These are phyloP conservation scores for Sordariomycetes sp. DNA, from an alignment of 2,329 filamentous ascomycete species.

Conservation along the genomic window DNA sequence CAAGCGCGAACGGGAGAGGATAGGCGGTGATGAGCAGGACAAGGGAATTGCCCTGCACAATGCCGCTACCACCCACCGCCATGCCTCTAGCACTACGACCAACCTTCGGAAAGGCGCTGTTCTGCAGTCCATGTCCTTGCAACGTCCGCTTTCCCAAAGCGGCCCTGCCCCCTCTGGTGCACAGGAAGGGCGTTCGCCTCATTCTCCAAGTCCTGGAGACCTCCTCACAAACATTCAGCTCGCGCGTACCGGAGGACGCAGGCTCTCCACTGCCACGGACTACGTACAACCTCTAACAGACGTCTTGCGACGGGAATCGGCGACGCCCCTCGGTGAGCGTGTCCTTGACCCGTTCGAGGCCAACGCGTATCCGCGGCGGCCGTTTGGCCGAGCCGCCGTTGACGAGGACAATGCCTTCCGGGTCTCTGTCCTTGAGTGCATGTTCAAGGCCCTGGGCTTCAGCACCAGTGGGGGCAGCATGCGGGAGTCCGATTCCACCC, in stretches of 20 bases:
- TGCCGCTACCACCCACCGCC: constrained; percentile 48
- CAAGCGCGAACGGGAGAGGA: constrained; percentile 65
- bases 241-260: constrained; percentile 44
- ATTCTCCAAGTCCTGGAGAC: constrained; percentile 59
- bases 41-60: constrained; percentile 97
- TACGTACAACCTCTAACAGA: constrained; percentile 5
- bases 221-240: constrained; percentile 66
- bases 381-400: constrained; percentile 56
- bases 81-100: constrained; percentile 45
- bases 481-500: constrained; percentile 59
- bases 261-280: constrained; percentile 16
- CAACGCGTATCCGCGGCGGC: constrained; percentile 23
- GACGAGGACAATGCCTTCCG: constrained; percentile 86
- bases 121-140: constrained; percentile 49
- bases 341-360: constrained; percentile 44
- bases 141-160: constrained; percentile 28
- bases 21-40: constrained; percentile 65
- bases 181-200: constrained; percentile 25
- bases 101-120: constrained; percentile 68
- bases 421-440: constrained; percentile 83
- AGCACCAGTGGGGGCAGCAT: constrained; percentile 53
- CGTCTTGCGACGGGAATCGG: constrained; percentile 17
- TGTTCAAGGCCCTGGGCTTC: constrained; percentile 86
- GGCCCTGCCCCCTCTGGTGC: constrained; percentile 24
- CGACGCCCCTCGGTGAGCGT: constrained; percentile 34